Conservation (phyloP, 768 basidiomycete genomes). For the Artomyces pyxidatus region DNA sequence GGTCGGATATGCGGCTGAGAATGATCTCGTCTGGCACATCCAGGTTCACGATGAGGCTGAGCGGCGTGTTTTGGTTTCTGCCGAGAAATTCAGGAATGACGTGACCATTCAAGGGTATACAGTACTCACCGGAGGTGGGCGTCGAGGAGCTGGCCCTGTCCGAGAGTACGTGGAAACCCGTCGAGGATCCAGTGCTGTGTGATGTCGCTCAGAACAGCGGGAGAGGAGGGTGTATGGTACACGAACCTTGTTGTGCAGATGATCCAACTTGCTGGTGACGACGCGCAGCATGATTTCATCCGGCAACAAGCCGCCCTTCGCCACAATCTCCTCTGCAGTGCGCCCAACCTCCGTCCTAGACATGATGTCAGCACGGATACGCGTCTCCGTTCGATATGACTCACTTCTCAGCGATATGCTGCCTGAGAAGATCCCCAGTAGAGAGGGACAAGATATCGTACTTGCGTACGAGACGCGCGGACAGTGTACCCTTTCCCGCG, state of each 20-base stretch:
- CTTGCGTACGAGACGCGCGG: conserved; percentile 65
- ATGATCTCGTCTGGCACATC: conserved; percentile 87
- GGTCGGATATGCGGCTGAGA: conserved; percentile 78
- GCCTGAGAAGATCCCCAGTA: conserved; percentile 78
- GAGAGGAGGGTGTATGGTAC: background rate
- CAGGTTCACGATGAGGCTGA: conserved; percentile 79
- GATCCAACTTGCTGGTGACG: conserved; percentile 63
- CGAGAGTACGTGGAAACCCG: conserved; percentile 84
- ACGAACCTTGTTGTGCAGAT: conserved; percentile 55
- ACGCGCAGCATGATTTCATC: conserved; percentile 78
- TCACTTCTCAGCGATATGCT: conserved; percentile 67
- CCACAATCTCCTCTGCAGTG: conserved; percentile 72
- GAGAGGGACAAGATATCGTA: conserved; percentile 74
- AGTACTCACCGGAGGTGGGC: conserved; percentile 54
- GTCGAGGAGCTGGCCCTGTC: conserved; percentile 77
- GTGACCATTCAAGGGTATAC: background rate
- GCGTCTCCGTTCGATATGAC: too few relatives aligned
- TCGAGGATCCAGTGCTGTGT: conserved; percentile 84
- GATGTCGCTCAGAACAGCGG: background rate
- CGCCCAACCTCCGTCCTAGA: conserved; percentile 60
- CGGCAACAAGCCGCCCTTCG: conserved; percentile 65
- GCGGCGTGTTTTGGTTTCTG: conserved; percentile 54
- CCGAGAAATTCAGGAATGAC: background rate
- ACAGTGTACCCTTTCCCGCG: conserved; percentile 80
- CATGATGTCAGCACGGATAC: too few relatives aligned